phyloP scores from a whole-genome alignment of 805 yeast species.

The Wickerhamomyces bisporus region DNA sequence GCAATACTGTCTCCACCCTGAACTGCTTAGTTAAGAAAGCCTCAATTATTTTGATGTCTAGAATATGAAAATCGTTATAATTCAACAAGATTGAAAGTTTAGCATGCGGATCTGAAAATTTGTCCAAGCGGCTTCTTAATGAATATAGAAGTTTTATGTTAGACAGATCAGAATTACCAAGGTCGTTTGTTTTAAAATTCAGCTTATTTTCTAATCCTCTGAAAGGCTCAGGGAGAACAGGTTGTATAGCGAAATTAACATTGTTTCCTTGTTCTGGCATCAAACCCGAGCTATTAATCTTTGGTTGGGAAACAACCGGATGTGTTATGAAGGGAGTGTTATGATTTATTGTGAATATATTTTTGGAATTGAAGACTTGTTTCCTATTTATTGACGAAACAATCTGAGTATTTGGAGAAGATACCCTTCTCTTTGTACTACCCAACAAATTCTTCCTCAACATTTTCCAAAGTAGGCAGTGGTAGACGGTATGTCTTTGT shows the following conservation, averaged over 20 bases:
- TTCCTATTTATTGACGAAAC: background rate
- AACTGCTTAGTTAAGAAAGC: slow-evolving; percentile 8
- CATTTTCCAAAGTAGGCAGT: too few species aligned
- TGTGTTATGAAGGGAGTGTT: slow-evolving; percentile 4
- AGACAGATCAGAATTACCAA: slow-evolving; percentile 1
- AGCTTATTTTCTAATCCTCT: background rate
- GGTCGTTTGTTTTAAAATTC: background rate
- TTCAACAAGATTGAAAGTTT: slow-evolving; percentile 10
- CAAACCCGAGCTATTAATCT: background rate
- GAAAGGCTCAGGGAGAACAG: slow-evolving; percentile 3
- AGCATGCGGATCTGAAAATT: slow-evolving; percentile 16
- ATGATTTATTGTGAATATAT: slow-evolving; percentile 1
- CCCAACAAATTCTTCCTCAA: too few species aligned
- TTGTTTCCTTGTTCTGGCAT: too few species aligned
- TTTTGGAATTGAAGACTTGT: slow-evolving; percentile 1
- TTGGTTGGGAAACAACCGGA: slow-evolving; percentile 5
- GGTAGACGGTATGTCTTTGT: too few species aligned
- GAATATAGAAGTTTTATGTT: slow-evolving; percentile 1
- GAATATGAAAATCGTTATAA: slow-evolving; percentile 7
- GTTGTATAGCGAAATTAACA: background rate
- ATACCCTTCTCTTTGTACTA: background rate
- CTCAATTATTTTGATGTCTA: slow-evolving; percentile 9
- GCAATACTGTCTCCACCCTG: slow-evolving; percentile 1
- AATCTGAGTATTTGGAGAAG: background rate
- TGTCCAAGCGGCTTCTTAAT: slow-evolving; percentile 1